A percentile compares a stretch with the other conserved stretches of the same genome.
Conservation (phyloP, 352 stramenopile genomes). For the Globisporangium acanthophoron region DNA sequence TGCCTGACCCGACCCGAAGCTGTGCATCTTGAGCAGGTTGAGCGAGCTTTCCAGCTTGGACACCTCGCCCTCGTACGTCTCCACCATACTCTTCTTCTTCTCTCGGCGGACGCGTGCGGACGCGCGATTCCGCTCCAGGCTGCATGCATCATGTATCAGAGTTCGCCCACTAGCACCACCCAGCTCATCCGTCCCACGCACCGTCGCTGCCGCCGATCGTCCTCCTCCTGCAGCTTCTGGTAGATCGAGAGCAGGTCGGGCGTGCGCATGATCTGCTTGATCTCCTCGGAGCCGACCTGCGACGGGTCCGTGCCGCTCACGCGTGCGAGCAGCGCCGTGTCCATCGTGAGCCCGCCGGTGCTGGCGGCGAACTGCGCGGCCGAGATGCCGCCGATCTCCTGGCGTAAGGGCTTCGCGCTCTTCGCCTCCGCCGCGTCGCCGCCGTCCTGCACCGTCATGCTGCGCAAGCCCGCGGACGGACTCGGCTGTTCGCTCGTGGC, state of each 20-base stretch:
- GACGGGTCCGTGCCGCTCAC: constrained; percentile 76
- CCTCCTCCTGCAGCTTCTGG: constrained; percentile 84
- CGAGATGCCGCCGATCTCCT: constrained; percentile 51
- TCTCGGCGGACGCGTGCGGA: constrained; percentile 76
- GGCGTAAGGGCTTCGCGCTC: constrained; percentile 24
- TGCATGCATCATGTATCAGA: too few species aligned
- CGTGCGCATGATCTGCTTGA: constrained; percentile 85
- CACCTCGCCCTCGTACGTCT: constrained; percentile 82
- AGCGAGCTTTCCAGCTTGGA: constrained; percentile 85
- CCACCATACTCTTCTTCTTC: constrained; percentile 87
- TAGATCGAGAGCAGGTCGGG: constrained; percentile 84
- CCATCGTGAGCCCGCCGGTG: constrained; percentile 71
- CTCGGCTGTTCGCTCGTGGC: constrained; percentile 18
- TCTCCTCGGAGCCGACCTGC: constrained; percentile 75
- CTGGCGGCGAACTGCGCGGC: constrained; percentile 78
- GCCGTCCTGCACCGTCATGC: constrained; percentile 59
- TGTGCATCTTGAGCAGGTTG: constrained; percentile 71
- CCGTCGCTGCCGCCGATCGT: constrained; percentile 69
- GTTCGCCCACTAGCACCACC: too few species aligned
- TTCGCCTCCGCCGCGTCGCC: constrained; percentile 15
- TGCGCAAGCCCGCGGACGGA: constrained; percentile 51
- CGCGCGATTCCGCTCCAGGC: constrained; percentile 73
- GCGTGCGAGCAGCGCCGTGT: constrained; percentile 71
- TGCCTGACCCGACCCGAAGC: constrained; percentile 62
- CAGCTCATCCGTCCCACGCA: neutral